Evolutionary conservation across 176 grass and related monocot species (phyloP).

Genomic region (Raddia distichophylla): DNA sequence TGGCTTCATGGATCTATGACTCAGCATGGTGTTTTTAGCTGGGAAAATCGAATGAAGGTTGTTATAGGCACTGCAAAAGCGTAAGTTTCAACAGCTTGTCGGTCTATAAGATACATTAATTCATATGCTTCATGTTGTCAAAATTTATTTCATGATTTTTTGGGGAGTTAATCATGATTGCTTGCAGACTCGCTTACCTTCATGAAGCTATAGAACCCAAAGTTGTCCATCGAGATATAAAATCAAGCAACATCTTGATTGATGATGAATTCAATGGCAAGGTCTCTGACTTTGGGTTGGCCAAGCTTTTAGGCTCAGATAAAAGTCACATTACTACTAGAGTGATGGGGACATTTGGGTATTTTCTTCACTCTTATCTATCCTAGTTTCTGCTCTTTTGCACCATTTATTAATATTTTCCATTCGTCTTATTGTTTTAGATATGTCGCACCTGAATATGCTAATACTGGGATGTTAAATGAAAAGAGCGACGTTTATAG

Average conservation of each 20-base stretch:
- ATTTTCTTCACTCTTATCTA: neutral
- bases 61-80: constrained; percentile 90
- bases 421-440: constrained; percentile 51
- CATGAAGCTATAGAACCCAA: constrained; percentile 99
- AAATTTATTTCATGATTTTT: constrained; percentile 23
- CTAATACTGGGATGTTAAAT: constrained; percentile 97
- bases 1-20: constrained; percentile 97
- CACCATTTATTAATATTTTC: constrained; percentile 15
- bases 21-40: constrained; percentile 74
- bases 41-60: constrained; percentile 98
- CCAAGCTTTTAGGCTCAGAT: constrained; percentile 91
- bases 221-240: constrained; percentile 98
- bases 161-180: neutral
- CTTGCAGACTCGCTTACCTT: constrained; percentile 90
- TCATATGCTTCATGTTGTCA: neutral
- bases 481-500: constrained; percentile 99
- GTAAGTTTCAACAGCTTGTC: constrained; percentile 58
- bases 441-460: constrained; percentile 97
- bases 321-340: constrained; percentile 96
- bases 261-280: constrained; percentile 95
- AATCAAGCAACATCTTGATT: constrained; percentile 99
- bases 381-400: neutral
- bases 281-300: constrained; percentile 94
- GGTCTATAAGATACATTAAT: neutral
- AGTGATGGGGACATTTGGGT: constrained; percentile 99